phyloP scores from a whole-genome alignment of 1,139 yeast genomes.

The Zhuliangozyma blackwelliae region DNA sequence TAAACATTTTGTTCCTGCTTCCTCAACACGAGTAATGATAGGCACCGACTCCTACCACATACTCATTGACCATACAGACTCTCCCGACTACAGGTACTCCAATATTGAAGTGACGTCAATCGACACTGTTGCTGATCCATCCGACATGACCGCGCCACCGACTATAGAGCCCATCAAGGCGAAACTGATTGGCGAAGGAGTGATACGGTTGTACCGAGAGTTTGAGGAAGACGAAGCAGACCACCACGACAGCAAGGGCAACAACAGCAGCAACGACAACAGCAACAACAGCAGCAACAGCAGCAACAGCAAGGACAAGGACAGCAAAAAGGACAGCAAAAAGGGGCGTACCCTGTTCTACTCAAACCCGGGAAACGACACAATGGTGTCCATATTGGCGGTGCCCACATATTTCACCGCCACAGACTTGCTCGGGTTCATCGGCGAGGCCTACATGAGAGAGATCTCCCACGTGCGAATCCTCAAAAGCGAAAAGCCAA shows the following conservation, averaged over 20 bases:
- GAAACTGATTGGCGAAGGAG: constrained; percentile 65
- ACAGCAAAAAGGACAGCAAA: too few relatives aligned
- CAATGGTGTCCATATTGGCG: constrained; percentile 74
- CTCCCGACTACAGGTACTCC: constrained; percentile 26
- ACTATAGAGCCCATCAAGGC: constrained; percentile 50
- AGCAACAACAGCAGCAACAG: too few relatives aligned
- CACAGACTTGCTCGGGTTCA: constrained; percentile 74
- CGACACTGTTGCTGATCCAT: constrained; percentile 13
- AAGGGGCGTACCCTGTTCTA: background rate
- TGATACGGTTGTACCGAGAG: constrained; percentile 63
- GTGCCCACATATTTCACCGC: constrained; percentile 87
- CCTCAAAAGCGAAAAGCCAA: constrained; percentile 60
- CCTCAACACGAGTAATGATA: constrained; percentile 26
- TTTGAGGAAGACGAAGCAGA: constrained; percentile 20
- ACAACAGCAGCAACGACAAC: too few relatives aligned
- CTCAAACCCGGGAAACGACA: constrained; percentile 44
- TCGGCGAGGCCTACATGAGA: constrained; percentile 59
- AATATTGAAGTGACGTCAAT: constrained; percentile 26
- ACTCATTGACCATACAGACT: constrained; percentile 21
- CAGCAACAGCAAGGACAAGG: too few relatives aligned
- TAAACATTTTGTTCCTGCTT: background rate
- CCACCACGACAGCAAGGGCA: background rate
- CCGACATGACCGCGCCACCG: background rate
- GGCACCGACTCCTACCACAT: constrained; percentile 44
- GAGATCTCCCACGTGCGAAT: constrained; percentile 70